Conservation (phyloP, 2,329 filamentous ascomycete genomes). For the Trichoderma breve region DNA sequence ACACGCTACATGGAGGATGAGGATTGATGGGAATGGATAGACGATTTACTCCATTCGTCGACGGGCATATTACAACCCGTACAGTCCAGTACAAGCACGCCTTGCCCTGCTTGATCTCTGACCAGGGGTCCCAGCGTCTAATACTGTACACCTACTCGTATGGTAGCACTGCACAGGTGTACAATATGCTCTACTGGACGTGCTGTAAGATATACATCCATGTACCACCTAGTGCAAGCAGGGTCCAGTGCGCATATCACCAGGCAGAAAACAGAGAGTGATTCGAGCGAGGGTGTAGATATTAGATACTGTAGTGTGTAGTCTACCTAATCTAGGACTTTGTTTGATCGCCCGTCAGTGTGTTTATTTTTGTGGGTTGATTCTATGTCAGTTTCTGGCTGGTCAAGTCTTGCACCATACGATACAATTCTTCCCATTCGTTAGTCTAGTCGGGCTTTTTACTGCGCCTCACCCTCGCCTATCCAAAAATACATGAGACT, state of each 20-base stretch:
- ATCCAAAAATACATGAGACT: neutral
- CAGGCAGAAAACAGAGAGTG: neutral
- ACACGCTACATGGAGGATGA: neutral
- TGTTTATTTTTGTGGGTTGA: neutral
- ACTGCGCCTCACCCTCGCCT: neutral
- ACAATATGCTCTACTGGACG: too few relatives aligned
- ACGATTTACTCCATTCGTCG: neutral
- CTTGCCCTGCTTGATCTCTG: neutral
- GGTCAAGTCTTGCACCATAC: neutral
- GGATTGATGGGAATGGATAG: neutral
- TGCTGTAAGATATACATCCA: too few relatives aligned
- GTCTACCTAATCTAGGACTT: neutral
- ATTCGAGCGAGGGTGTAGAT: neutral
- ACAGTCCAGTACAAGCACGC: too few relatives aligned
- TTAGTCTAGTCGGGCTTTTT: neutral
- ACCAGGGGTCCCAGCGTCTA: too few relatives aligned
- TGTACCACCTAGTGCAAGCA: too few relatives aligned
- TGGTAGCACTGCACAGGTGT: too few relatives aligned
- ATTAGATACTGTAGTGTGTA: neutral
- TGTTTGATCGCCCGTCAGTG: neutral
- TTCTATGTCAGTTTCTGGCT: neutral
- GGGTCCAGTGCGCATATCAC: too few relatives aligned
- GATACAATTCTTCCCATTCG: neutral
- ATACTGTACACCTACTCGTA: too few relatives aligned
- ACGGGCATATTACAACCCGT: neutral